A percentile compares a stretch with the other conserved stretches of the same genome.
Conservation (phyloP, 1,284 basidiomycete species). For the Pterulicium gracile region DNA sequence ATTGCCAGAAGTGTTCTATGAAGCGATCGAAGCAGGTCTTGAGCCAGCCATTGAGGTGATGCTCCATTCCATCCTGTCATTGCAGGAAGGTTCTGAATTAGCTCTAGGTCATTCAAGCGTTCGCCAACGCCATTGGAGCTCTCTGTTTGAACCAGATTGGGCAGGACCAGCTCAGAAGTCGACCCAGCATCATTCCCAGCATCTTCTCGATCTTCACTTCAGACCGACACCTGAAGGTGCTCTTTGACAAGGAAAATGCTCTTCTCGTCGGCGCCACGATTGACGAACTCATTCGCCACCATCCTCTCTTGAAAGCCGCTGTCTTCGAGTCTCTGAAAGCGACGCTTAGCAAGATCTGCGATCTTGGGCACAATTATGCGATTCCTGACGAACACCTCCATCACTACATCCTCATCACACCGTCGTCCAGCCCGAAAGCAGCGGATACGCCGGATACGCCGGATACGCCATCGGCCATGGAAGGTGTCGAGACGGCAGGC, state of each 20-base stretch:
- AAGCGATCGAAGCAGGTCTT: conserved; percentile 73
- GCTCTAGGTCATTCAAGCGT: conserved; percentile 74
- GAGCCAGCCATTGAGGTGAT: conserved; percentile 81
- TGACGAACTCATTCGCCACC: conserved; percentile 95
- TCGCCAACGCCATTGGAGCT: conserved; percentile 95
- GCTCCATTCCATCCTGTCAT: conserved; percentile 5
- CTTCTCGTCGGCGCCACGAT: conserved; percentile 81
- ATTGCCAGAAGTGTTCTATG: conserved; percentile 85
- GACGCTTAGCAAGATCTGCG: conserved; percentile 65
- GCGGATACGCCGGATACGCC: conserved; percentile 16
- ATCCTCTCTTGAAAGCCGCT: conserved; percentile 75
- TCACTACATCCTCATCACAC: conserved; percentile 49
- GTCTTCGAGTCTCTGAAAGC: conserved; percentile 71
- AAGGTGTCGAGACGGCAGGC: conserved; percentile 29
- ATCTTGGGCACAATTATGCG: conserved; percentile 51
- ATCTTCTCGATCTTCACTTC: conserved; percentile 85
- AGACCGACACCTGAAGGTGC: conserved; percentile 75
- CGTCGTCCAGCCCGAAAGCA: conserved; percentile 6
- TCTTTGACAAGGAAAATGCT: conserved; percentile 90
- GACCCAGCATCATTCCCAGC: conserved; percentile 72
- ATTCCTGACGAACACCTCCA: conserved; percentile 48
- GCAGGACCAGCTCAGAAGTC: conserved; percentile 69
- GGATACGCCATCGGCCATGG: conserved; percentile 41
- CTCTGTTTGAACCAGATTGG: conserved; percentile 91
- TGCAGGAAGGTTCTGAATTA: conserved; percentile 6